A percentile compares a stretch with the other conserved stretches of the same genome.
Conservation (phyloP, 2,329 filamentous ascomycete species). For the Cytospora piceicola region DNA sequence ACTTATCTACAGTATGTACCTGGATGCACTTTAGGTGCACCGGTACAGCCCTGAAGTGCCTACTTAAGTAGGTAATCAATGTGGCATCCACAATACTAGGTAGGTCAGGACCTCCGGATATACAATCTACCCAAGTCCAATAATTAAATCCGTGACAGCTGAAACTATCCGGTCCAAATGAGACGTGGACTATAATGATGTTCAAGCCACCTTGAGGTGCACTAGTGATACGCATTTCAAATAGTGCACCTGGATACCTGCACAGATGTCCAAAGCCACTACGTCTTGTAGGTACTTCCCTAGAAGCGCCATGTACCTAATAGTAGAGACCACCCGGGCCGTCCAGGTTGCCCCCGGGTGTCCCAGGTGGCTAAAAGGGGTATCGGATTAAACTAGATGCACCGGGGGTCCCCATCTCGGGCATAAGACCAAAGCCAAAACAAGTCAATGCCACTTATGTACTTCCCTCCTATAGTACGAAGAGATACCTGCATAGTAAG, state of each 20-base stretch:
- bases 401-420: background rate
- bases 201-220: background rate
- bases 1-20: background rate
- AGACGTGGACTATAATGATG: background rate
- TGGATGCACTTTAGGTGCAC: background rate
- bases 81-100: background rate
- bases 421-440: background rate
- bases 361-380: background rate
- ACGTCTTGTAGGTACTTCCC: background rate
- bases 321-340: background rate
- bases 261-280: background rate
- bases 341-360: background rate
- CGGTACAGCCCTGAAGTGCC: too few species aligned
- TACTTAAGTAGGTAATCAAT: too few species aligned
- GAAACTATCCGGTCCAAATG: background rate
- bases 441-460: background rate
- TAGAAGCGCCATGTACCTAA: background rate
- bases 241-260: background rate
- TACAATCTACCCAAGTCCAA: background rate
- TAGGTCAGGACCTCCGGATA: background rate
- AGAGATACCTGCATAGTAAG: background rate
- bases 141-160: background rate
- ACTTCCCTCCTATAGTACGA: conserved; percentile 1
- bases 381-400: background rate
- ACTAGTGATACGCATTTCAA: background rate